Conservation (phyloP, 1,284 basidiomycete species). For the Athelia sp. region DNA sequence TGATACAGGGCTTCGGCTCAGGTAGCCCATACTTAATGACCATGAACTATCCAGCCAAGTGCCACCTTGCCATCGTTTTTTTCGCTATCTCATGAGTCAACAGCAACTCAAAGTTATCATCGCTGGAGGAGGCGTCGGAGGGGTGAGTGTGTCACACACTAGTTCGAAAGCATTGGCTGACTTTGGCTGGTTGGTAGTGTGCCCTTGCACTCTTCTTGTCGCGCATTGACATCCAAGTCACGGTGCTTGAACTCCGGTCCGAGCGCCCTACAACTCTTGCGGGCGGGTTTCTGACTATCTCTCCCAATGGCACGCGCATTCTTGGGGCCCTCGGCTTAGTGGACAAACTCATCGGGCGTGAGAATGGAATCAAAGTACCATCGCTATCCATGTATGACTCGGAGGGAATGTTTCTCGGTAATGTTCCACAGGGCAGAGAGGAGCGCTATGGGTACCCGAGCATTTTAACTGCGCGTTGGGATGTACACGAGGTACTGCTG, state of each 20-base stretch:
- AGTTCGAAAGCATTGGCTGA: background rate
- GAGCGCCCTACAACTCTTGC: background rate
- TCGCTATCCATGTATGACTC: background rate
- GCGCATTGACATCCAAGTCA: background rate
- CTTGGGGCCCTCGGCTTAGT: background rate
- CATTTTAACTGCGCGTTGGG: background rate
- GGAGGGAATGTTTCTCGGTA: background rate
- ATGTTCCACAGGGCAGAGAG: background rate
- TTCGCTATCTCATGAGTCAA: no score
- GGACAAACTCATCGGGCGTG: background rate
- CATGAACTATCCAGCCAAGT: no score
- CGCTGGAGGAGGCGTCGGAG: background rate
- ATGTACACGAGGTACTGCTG: background rate
- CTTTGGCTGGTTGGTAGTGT: background rate
- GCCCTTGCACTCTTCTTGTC: background rate
- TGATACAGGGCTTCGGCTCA: no score
- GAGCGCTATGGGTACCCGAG: background rate
- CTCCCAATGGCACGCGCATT: background rate
- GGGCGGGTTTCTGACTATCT: background rate
- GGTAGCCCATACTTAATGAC: no score
- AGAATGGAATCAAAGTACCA: background rate
- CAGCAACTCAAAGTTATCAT: background rate
- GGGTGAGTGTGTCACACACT: background rate
- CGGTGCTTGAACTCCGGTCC: background rate
- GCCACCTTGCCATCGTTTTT: no score